Percentiles rank a stretch among this genome's conserved stretches.
These are phyloP conservation scores for Meira miltonrushii DNA, from an alignment of 1,284 basidiomycete species.

Conservation along the genomic window DNA sequence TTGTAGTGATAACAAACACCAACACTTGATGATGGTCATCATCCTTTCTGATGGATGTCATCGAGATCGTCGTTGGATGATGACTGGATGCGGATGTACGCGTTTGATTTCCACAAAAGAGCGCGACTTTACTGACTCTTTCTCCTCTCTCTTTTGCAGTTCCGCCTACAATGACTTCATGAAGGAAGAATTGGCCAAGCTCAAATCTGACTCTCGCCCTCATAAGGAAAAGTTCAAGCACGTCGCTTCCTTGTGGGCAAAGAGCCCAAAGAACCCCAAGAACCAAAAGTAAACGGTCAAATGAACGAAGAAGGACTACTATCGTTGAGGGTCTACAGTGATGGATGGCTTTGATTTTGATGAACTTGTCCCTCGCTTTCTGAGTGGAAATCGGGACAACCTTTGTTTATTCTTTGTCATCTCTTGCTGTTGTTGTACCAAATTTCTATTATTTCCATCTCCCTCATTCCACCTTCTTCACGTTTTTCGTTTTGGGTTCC, in stretches of 20 bases:
- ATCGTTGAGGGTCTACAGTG: not conserved
- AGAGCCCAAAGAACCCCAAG: constrained; percentile 11
- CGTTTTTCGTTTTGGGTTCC: not conserved
- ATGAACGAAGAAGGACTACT: not conserved
- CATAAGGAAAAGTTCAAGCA: constrained; percentile 11
- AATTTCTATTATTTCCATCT: not conserved
- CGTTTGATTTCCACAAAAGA: not conserved
- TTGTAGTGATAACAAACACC: not conserved
- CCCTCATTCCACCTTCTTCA: not conserved
- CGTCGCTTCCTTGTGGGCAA: constrained; percentile 10
- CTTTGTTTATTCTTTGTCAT: not conserved
- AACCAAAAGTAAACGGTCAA: constrained; percentile 4
- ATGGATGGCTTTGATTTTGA: too few species aligned
- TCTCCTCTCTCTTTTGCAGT: not conserved
- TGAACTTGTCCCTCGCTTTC: not conserved
- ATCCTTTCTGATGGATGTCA: not conserved
- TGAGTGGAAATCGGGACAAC: not conserved
- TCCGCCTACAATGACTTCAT: constrained; percentile 13
- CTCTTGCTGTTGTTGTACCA: not conserved
- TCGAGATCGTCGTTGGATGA: not conserved
- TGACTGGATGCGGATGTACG: not conserved
- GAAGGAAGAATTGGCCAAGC: constrained; percentile 11
- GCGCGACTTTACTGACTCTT: not conserved
- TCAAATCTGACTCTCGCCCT: constrained; percentile 8
- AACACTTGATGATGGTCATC: not conserved